These are phyloP conservation scores for Neopestalotiopsis sp. DNA, from an alignment of 2,329 filamentous ascomycete species.

Conservation along the genomic window DNA sequence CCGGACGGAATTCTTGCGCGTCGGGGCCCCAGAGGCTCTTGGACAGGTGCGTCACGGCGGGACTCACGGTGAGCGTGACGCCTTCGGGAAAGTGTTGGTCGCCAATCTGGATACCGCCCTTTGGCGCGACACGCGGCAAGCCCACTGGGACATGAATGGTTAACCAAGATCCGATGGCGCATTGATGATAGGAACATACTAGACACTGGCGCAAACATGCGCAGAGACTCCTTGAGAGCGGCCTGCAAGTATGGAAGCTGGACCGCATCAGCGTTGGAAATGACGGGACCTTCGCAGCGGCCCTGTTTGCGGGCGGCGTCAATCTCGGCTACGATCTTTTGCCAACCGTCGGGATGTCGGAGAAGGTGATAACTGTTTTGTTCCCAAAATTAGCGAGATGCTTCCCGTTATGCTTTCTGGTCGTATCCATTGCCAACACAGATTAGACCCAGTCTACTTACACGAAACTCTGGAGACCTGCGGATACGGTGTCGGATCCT, in stretches of 20 bases:
- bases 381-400: no score
- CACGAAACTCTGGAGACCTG: conserved; percentile 5
- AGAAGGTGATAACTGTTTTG: background rate
- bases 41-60: conserved; percentile 18
- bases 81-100: conserved; percentile 22
- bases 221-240: conserved; percentile 11
- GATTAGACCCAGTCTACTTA: background rate
- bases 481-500: conserved; percentile 12
- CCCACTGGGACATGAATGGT: conserved; percentile 19
- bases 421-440: background rate
- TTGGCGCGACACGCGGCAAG: conserved; percentile 24
- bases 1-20: conserved; percentile 22
- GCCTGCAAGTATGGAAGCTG: conserved; percentile 10
- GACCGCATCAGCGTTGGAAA: background rate
- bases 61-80: conserved; percentile 17
- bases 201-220: conserved; percentile 10
- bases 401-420: background rate
- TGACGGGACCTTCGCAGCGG: background rate
- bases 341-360: conserved; percentile 1
- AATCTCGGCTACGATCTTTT: background rate
- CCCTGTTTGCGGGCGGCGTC: background rate
- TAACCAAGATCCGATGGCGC: no score
- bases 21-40: conserved; percentile 22
- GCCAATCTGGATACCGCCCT: conserved; percentile 22
- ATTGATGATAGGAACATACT: background rate